These are phyloP conservation scores for Collybia mongolica DNA, from an alignment of 768 basidiomycete species.

Conservation along the genomic window DNA sequence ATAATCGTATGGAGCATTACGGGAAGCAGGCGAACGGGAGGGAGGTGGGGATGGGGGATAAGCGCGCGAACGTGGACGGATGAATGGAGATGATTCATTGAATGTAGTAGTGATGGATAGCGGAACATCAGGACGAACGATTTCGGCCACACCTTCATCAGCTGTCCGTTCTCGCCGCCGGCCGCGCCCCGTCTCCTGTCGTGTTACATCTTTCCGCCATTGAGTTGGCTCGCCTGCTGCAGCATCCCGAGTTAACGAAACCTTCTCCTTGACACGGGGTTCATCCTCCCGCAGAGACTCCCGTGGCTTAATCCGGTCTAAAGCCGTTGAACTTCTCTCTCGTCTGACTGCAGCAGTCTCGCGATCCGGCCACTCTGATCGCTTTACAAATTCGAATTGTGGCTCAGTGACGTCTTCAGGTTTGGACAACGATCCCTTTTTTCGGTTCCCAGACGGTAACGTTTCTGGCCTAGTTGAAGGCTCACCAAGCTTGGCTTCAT, in stretches of 20 bases:
- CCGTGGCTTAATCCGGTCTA: slow-evolving; percentile 56
- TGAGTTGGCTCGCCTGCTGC: slow-evolving; percentile 46
- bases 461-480: slow-evolving; percentile 26
- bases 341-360: slow-evolving; percentile 69
- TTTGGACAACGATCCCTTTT: slow-evolving; percentile 35
- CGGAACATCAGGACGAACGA: slow-evolving; percentile 27
- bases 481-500: slow-evolving; percentile 29
- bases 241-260: slow-evolving; percentile 40
- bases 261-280: slow-evolving; percentile 31
- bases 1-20: too few species aligned
- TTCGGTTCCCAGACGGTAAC: slow-evolving; percentile 20
- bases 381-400: slow-evolving; percentile 79
- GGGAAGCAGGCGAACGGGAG: slow-evolving; percentile 39
- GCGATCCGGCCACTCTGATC: slow-evolving; percentile 83
- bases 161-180: slow-evolving; percentile 56
- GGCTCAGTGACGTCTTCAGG: slow-evolving; percentile 60
- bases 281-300: slow-evolving; percentile 37
- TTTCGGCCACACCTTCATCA: slow-evolving; percentile 34
- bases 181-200: slow-evolving; percentile 52
- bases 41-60: slow-evolving; percentile 59
- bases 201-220: slow-evolving; percentile 54
- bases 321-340: slow-evolving; percentile 61
- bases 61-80: slow-evolving; percentile 40
- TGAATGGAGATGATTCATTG: slow-evolving; percentile 34
- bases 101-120: slow-evolving; percentile 22